Evolutionary conservation across 495 filamentous ascomycete species (phyloP), one percentile per base, ranked within the genome.

Genomic region (Chaetomium fimeti): DNA sequence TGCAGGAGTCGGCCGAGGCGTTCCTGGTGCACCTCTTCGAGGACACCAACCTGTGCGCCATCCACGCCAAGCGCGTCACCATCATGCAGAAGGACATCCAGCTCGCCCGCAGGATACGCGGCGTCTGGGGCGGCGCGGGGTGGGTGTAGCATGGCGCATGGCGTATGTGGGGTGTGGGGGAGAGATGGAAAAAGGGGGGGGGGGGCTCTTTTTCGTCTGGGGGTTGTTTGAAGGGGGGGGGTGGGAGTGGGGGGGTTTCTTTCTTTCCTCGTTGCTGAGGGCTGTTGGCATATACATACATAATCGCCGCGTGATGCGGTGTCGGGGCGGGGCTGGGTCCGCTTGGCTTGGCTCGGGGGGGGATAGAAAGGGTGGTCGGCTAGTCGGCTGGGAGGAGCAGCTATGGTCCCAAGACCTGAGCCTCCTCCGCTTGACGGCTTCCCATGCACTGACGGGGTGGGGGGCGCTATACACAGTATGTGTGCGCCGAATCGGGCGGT

Each of bases 81-180:
- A 96, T 98, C 68, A 96, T 96, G 92, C 92, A 96, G 73, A 95
- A 94, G 75, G 92, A 97, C 76, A 93, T 97, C 51, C 92, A 96
- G 73, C 81, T 97, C 55, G 92, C 92, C 42, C 82, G 92, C 67
- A 80, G 92, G 69, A 95, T 96, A 80, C 83, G 92, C 29, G 83
- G 80, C 22, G 74, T 80, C n/a, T 84, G 82, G 82, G 83, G 83
- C 48, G 83, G 82, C 76, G 63, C 71, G 13, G 72, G 72, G 16
- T 74, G 71, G 72, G 51, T 72, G 52, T 74, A 64, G 5, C 5
- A 11, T 36, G 7, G n/a, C 43, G 12, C 25, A 8, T 29, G 32
- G 32, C 6, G 8, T 7, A 3, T 32, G 3, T 32, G 29, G 29
- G 5, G 32, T 11, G 3, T 11, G 3, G 3, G 32, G 32, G 29